Percentiles rank a stretch among this genome's conserved stretches.
Conservation (phyloP, 306 rosid species). For the Carpinus fangiana region DNA sequence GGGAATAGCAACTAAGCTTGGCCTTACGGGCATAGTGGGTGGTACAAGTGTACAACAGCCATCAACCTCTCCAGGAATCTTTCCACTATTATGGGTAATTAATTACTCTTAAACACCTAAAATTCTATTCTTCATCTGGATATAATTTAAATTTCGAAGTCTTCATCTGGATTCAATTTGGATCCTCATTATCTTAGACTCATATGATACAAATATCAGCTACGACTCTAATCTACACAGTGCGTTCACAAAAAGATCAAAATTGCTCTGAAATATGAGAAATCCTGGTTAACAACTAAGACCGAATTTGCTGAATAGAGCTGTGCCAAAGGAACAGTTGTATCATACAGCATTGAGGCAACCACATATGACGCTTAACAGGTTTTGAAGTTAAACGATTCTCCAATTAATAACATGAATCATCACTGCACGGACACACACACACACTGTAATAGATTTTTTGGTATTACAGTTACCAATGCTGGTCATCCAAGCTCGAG, state of each 20-base stretch:
- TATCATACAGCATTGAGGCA: background rate
- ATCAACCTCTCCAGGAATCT: background rate
- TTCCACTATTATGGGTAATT: background rate
- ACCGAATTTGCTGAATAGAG: too few relatives aligned
- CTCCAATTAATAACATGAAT: background rate
- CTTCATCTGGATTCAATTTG: background rate
- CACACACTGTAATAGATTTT: background rate
- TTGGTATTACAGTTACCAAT: background rate
- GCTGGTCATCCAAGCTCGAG: background rate
- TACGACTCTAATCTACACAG: background rate
- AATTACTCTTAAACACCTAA: background rate
- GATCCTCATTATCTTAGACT: background rate
- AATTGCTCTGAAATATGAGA: background rate
- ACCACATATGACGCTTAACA: background rate
- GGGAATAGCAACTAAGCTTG: background rate
- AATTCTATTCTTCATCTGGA: background rate
- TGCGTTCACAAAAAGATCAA: background rate
- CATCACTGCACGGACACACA: background rate
- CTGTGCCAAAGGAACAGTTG: background rate
- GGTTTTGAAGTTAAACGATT: background rate
- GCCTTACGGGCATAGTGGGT: background rate
- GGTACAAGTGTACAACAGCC: background rate
- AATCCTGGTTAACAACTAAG: background rate
- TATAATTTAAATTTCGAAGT: background rate
- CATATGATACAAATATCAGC: background rate